phyloP scores from a whole-genome alignment of 2,329 filamentous ascomycete species.

The Ascochyta viciae-villosae region DNA sequence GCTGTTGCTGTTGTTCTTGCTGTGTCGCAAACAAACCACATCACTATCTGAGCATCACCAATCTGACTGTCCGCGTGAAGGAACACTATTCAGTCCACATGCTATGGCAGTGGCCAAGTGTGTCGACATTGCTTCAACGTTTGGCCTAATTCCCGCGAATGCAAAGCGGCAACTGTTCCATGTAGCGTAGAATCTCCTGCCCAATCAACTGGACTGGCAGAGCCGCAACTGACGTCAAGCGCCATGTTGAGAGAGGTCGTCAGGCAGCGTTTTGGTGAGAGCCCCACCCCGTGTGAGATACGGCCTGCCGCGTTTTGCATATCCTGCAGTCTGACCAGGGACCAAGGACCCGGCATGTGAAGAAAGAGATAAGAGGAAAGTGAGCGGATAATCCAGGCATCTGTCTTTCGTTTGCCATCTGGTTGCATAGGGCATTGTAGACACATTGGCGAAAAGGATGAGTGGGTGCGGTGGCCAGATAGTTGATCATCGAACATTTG shows the following conservation, averaged over 20 bases:
- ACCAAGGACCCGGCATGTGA: conserved; percentile 21
- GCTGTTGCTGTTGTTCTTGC: neutral
- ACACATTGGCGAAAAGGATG: neutral
- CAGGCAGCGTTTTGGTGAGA: conserved; percentile 27
- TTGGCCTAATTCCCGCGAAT: neutral
- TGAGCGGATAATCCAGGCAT: neutral
- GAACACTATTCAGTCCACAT: neutral
- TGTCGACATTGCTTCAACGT: neutral
- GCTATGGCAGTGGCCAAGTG: neutral
- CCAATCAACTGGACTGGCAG: conserved; percentile 6
- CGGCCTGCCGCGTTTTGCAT: conserved; percentile 26
- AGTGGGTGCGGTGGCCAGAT: neutral
- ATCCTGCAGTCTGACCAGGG: conserved; percentile 14
- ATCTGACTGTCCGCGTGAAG: neutral
- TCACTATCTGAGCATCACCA: neutral
- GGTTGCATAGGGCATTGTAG: neutral
- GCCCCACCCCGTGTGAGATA: conserved; percentile 28
- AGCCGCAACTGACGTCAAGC: conserved; percentile 43
- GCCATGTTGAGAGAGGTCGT: neutral
- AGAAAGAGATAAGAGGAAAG: conserved; percentile 23
- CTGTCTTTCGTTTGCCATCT: neutral
- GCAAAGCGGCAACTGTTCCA: neutral
- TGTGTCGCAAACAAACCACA: neutral
- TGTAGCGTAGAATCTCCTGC: neutral
- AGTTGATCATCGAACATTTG: neutral